Base-by-base conservation (phyloP, 306 rosid genomes). In the Citrullus colocynthis region DNA sequence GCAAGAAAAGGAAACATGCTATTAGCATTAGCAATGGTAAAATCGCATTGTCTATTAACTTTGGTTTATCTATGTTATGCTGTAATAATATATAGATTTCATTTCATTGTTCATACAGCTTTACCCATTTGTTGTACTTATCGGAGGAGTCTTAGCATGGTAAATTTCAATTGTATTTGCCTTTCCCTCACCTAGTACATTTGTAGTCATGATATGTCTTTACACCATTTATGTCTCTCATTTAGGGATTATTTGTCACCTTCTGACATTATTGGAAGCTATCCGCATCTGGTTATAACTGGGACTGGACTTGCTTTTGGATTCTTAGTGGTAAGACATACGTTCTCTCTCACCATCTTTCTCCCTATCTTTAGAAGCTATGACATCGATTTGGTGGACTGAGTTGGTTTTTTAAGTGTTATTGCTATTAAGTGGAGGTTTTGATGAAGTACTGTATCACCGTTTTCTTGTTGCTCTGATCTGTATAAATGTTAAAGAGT, bases 231-330 rank as follows among this genome's bases (percentile, higher is more conserved):
- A 54, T 54, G 61, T 79, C 78, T 80, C 75, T 42, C 81, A 81
- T 73, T 28, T 88, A 92, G 99, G 99, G 90, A 91, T 83, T 85
- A 88, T 83, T 86, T 92, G 87, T 96, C 98, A 81, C 96, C 97
- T 57, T 88, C 96, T 44, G 90, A 88, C 84, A 86, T 92, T 75
- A 74, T 91, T 32, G 83, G 82, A 67, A 89, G 78, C 60, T 89
- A 91, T 85, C 98, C 94, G 56, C 96, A 92, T 88, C 83, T 96
- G 81, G 91, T 91, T 60, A 56, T 92, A 6, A 36, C 87, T 83
- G 99, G 98, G 86, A 90, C 94, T 10, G 97, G 97, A 78, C 98
- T 92, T 78, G 92, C 93, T 79, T 96, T 92, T 77, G 98, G 98
- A 73, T 92, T 81, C 79, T 89, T 96, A 73, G 99, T 96, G 97